Evolutionary conservation across 352 stramenopile species (phyloP).

Genomic region (Phytophthora pluvialis): DNA sequence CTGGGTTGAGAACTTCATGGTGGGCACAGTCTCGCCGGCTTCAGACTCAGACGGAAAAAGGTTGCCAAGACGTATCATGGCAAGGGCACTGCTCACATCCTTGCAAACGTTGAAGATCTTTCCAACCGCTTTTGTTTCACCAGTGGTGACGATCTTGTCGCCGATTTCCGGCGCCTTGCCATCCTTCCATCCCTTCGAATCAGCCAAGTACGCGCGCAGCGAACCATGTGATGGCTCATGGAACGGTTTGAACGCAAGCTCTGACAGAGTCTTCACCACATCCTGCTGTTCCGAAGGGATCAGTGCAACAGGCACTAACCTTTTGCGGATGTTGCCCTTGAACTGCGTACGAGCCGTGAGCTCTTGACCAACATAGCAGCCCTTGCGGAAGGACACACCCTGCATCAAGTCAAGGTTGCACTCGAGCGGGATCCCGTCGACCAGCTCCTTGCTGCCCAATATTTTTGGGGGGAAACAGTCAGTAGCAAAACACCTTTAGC

Average conservation of each 20-base stretch:
- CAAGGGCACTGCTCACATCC: slow-evolving; percentile 58
- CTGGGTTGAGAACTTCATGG: slow-evolving; percentile 68
- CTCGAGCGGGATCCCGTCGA: slow-evolving; percentile 91
- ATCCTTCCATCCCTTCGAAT: slow-evolving; percentile 36
- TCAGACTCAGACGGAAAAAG: slow-evolving; percentile 57
- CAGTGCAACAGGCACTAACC: slow-evolving; percentile 76
- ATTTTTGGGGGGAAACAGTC: slow-evolving; percentile 1
- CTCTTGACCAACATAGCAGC: slow-evolving; percentile 96
- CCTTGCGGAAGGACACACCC: slow-evolving; percentile 93
- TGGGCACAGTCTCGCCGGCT: slow-evolving; percentile 31
- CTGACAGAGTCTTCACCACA: slow-evolving; percentile 51
- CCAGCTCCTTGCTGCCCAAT: slow-evolving; percentile 66
- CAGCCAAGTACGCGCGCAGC: slow-evolving; percentile 57
- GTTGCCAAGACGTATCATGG: slow-evolving; percentile 83
- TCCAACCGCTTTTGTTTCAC: slow-evolving; percentile 64
- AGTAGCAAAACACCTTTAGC: slow-evolving; percentile 5
- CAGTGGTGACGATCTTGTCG: slow-evolving; percentile 59
- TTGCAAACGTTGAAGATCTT: slow-evolving; percentile 57
- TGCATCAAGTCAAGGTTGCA: slow-evolving; percentile 92
- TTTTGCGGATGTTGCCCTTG: slow-evolving; percentile 88
- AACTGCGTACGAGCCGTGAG: slow-evolving; percentile 95
- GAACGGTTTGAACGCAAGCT: slow-evolving; percentile 70
- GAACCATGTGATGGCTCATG: slow-evolving; percentile 40
- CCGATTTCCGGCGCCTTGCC: slow-evolving; percentile 38
- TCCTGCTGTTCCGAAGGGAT: slow-evolving; percentile 59